Conservation (phyloP, 768 basidiomycete species). For the Boletus rex-veris region DNA sequence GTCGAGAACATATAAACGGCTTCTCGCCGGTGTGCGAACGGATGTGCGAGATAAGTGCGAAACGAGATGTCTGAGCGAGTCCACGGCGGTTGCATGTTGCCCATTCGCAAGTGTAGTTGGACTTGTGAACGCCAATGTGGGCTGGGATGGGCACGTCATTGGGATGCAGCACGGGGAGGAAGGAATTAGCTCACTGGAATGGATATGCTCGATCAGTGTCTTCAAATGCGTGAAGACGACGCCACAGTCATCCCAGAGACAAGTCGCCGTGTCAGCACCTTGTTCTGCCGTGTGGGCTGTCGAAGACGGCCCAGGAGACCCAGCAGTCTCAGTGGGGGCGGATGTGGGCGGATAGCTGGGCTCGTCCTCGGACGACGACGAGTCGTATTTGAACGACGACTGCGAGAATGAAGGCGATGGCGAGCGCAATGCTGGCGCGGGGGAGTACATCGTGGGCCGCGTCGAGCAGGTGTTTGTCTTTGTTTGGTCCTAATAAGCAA, state of each 20-base stretch:
- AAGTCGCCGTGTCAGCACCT: constrained; percentile 60
- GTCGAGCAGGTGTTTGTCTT: constrained; percentile 18
- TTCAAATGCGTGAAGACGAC: constrained; percentile 68
- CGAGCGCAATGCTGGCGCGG: constrained; percentile 38
- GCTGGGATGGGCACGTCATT: constrained; percentile 37
- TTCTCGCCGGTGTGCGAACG: constrained; percentile 94
- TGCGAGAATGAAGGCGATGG: constrained; percentile 40
- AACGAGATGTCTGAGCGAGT: constrained; percentile 81
- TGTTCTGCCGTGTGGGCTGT: constrained; percentile 18
- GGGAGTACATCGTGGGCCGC: constrained; percentile 33
- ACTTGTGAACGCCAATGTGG: constrained; percentile 81
- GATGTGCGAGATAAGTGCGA: constrained; percentile 87
- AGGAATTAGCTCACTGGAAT: constrained; percentile 53
- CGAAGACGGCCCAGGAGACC: constrained; percentile 23
- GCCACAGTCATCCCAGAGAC: constrained; percentile 83
- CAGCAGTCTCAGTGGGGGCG: constrained; percentile 14
- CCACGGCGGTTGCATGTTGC: constrained; percentile 74
- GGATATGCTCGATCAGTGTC: constrained; percentile 79
- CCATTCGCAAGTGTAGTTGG: constrained; percentile 90
- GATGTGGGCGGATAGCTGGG: constrained; percentile 7
- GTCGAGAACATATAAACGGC: constrained; percentile 78
- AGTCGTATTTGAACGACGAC: constrained; percentile 28
- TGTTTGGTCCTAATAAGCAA: constrained; percentile 9
- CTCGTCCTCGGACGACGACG: constrained; percentile 27
- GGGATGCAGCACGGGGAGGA: too few relatives aligned